These are phyloP conservation scores for Aspergillus homomorphus DNA, from an alignment of 495 filamentous ascomycete species.

Conservation along the genomic window DNA sequence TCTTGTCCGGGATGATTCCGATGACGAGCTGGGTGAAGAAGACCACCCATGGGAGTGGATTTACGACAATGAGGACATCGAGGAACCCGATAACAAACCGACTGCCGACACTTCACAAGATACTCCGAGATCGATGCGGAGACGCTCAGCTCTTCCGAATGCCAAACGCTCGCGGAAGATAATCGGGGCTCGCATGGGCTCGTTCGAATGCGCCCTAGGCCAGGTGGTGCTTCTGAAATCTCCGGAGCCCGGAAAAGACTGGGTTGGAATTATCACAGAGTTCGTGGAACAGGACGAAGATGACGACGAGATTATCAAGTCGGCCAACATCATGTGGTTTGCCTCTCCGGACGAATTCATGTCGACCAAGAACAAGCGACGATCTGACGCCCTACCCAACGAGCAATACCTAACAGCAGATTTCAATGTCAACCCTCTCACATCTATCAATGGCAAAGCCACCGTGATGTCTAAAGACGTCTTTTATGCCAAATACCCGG, in stretches of 20 bases:
- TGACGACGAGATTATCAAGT: constrained; percentile 50
- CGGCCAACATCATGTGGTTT: constrained; percentile 87
- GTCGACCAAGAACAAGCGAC: constrained; percentile 71
- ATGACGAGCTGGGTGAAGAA: constrained; percentile 84
- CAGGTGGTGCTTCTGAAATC: constrained; percentile 85
- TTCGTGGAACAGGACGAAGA: constrained; percentile 66
- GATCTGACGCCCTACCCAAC: constrained; percentile 77
- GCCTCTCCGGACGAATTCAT: constrained; percentile 83
- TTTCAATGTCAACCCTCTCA: constrained; percentile 81
- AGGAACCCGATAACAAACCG: constrained; percentile 21
- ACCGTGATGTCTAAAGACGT: constrained; percentile 66
- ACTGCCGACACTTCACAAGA: constrained; percentile 29
- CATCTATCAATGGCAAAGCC: constrained; percentile 86
- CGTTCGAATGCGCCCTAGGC: constrained; percentile 75
- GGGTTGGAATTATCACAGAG: constrained; percentile 83
- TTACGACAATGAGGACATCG: constrained; percentile 49
- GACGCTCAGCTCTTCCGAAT: constrained; percentile 29
- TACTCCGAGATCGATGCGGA: constrained; percentile 34
- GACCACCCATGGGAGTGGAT: constrained; percentile 95
- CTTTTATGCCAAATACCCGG: constrained; percentile 68
- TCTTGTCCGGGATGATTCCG: constrained; percentile 78
- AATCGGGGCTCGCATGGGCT: constrained; percentile 80
- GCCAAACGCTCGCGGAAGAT: constrained; percentile 48
- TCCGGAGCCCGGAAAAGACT: constrained; percentile 76
- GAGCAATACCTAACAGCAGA: constrained; percentile 88